Conservation (phyloP, 441 rosid genomes). For the Brassica hybrid region DNA sequence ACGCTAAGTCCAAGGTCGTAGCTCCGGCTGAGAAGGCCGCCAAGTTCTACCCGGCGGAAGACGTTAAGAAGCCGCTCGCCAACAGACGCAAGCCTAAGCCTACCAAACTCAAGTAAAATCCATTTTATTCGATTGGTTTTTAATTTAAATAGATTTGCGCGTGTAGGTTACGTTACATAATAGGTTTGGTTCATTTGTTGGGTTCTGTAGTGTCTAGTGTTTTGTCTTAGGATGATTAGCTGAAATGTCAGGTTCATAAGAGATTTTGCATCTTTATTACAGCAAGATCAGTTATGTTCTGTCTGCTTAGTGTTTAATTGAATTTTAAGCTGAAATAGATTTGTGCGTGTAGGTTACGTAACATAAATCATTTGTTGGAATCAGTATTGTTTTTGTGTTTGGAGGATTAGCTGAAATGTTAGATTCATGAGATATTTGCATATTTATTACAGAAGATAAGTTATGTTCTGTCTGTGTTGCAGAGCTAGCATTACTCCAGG, state of each 20-base stretch:
- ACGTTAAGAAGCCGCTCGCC: constrained; percentile 70
- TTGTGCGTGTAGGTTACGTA: neutral
- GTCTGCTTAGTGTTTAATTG: neutral
- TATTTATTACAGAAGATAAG: neutral
- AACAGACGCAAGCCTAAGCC: constrained; percentile 81
- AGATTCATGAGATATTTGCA: no score
- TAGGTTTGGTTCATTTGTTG: neutral
- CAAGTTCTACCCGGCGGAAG: constrained; percentile 89
- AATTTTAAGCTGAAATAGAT: neutral
- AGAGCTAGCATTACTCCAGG: constrained; percentile 89
- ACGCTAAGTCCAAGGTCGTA: constrained; percentile 58
- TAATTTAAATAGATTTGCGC: neutral
- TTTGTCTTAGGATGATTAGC: neutral
- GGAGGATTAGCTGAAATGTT: neutral
- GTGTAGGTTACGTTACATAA: neutral
- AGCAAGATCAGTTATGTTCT: neutral
- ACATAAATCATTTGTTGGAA: neutral
- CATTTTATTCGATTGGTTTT: neutral
- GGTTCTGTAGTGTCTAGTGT: neutral
- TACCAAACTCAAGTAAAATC: constrained; percentile 74
- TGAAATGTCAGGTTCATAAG: neutral
- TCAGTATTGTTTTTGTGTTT: no score
- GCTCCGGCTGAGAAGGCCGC: constrained; percentile 64
- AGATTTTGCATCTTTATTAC: neutral
- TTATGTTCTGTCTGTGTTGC: neutral